phyloP scores from a whole-genome alignment of 495 filamentous ascomycete species.

The Aspergillus steynii region DNA sequence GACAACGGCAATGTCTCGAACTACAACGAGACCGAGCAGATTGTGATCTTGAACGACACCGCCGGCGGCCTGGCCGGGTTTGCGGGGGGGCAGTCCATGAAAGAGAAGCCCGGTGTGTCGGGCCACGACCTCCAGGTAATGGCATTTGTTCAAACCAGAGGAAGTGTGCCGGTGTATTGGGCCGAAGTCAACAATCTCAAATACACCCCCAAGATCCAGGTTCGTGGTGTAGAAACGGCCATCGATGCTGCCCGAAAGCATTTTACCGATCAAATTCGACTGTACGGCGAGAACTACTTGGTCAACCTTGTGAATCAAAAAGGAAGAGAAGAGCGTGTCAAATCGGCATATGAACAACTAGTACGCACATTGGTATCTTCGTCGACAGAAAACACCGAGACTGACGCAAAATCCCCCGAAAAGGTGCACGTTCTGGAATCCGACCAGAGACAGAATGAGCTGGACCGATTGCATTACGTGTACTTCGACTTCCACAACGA shows the following conservation, averaged over 20 bases:
- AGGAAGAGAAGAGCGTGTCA: constrained; percentile 82
- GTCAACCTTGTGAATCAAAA: constrained; percentile 97
- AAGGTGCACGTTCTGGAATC: constrained; percentile 79
- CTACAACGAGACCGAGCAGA: constrained; percentile 97
- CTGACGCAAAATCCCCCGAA: constrained; percentile 62
- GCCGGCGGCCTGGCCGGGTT: constrained; percentile 75
- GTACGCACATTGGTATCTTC: constrained; percentile 71
- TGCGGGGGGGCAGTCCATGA: constrained; percentile 72
- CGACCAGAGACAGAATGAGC: constrained; percentile 54
- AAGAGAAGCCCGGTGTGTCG: constrained; percentile 58
- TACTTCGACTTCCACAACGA: constrained; percentile 99
- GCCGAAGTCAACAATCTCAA: constrained; percentile 88
- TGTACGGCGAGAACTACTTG: constrained; percentile 95
- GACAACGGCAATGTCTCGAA: constrained; percentile 93
- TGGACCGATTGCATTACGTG: constrained; percentile 86
- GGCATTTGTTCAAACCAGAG: constrained; percentile 92
- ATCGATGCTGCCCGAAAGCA: constrained; percentile 76
- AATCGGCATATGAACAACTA: constrained; percentile 89
- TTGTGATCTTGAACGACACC: constrained; percentile 80
- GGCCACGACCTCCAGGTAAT: constrained; percentile 81
- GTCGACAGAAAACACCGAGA: constrained; percentile 61
- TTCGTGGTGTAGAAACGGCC: constrained; percentile 82
- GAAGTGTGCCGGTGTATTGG: constrained; percentile 94
- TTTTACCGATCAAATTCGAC: constrained; percentile 85
- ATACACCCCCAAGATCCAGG: constrained; percentile 85